Evolutionary conservation across 257 asterid species (phyloP).

Genomic region (Henckelia pumila): DNA sequence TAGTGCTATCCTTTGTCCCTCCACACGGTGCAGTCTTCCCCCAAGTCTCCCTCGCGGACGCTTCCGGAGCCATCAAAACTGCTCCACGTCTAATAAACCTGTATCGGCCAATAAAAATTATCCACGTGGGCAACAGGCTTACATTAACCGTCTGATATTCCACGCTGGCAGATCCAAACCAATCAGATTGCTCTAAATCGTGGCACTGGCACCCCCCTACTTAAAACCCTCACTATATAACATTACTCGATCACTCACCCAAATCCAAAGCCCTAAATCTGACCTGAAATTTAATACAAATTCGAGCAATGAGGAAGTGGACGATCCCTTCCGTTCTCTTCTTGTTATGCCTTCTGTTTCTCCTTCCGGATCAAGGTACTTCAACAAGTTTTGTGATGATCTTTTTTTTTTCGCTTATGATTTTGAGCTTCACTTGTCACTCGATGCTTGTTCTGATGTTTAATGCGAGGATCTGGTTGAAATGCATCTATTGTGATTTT

Average conservation of each 20-base stretch:
- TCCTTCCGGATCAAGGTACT: slow-evolving; percentile 86
- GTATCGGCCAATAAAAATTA: background rate
- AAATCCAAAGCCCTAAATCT: background rate
- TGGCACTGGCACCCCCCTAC: too few species aligned
- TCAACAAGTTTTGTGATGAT: background rate
- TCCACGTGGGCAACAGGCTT: background rate
- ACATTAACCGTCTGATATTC: background rate
- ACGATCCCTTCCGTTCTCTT: slow-evolving; percentile 64
- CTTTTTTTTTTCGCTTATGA: background rate
- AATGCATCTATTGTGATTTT: background rate
- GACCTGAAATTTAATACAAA: slow-evolving; percentile 4
- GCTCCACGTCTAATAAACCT: background rate
- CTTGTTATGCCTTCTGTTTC: slow-evolving; percentile 59
- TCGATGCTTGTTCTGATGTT: slow-evolving; percentile 5
- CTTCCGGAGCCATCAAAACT: background rate
- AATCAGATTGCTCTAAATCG: background rate
- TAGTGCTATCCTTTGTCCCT: too few species aligned
- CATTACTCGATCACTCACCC: background rate
- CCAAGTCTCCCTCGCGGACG: background rate
- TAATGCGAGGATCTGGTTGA: background rate
- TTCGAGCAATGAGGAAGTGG: slow-evolving; percentile 74
- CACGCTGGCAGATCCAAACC: background rate
- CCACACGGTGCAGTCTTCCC: too few species aligned
- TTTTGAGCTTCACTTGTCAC: background rate
- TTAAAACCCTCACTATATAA: background rate